These are phyloP conservation scores for Chlorella sp. DNA, from an alignment of 139 green algal species.

Conservation along the genomic window DNA sequence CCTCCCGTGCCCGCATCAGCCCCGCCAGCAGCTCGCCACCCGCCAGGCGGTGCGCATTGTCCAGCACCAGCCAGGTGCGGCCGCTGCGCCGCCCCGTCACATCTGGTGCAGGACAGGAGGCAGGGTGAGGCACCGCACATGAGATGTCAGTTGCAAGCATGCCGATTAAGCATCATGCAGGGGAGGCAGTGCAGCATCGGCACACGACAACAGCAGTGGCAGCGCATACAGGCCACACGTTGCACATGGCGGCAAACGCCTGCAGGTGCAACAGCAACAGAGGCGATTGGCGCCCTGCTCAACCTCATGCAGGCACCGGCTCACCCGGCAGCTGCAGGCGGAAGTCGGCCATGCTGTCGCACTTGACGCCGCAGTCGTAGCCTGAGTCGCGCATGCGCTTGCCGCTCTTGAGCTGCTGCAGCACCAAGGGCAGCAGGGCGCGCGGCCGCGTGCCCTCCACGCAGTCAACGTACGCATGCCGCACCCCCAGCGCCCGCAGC, in stretches of 20 bases:
- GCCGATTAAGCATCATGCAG: background rate
- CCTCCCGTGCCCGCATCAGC: constrained; percentile 38
- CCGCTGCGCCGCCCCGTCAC: background rate
- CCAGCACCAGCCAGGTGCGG: constrained; percentile 38
- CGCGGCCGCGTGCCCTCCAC: constrained; percentile 24
- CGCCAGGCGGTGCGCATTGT: constrained; percentile 49
- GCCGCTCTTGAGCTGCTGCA: constrained; percentile 56
- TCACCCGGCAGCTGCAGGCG: constrained; percentile 37
- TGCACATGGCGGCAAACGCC: too few relatives aligned
- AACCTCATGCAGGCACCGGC: too few relatives aligned
- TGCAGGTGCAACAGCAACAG: too few relatives aligned
- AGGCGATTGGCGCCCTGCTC: too few relatives aligned
- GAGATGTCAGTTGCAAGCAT: too few relatives aligned
- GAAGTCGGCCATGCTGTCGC: constrained; percentile 52
- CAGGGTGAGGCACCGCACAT: too few relatives aligned
- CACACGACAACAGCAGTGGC: too few relatives aligned
- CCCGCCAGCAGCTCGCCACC: constrained; percentile 38
- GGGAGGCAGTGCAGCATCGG: too few relatives aligned
- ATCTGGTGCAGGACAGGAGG: background rate
- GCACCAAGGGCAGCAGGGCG: constrained; percentile 37
- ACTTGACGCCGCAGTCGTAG: constrained; percentile 29
- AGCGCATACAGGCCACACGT: too few relatives aligned
- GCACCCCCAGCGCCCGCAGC: constrained; percentile 17
- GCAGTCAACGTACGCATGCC: constrained; percentile 53
- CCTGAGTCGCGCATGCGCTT: constrained; percentile 38